These are phyloP conservation scores for Inga leiocalycina DNA, from an alignment of 306 rosid genomes.

Conservation along the genomic window DNA sequence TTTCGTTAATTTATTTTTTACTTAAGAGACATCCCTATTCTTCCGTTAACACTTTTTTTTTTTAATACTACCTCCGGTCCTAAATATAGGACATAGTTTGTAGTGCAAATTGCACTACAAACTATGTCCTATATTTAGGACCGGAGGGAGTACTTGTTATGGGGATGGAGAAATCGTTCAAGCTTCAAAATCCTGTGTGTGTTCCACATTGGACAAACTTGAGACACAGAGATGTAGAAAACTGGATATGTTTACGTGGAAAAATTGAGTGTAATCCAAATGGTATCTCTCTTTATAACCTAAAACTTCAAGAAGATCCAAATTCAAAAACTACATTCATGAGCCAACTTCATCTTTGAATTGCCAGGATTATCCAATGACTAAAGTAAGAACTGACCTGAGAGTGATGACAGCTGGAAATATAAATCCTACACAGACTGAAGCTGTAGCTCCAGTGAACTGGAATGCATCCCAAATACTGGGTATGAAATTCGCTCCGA, in stretches of 20 bases:
- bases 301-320: no score
- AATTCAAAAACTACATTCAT: not conserved
- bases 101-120: no score
- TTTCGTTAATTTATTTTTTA: not conserved
- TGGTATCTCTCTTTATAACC: not conserved
- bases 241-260: not conserved
- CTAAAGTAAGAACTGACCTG: conserved; percentile 41
- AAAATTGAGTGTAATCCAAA: not conserved
- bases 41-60: not conserved
- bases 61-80: no score
- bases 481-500: conserved; percentile 63
- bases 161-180: not conserved
- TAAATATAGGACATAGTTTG: no score
- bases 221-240: not conserved
- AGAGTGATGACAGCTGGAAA: conserved; percentile 50
- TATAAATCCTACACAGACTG: conserved; percentile 52
- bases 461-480: conserved; percentile 73
- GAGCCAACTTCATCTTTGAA: conserved; percentile 1
- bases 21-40: not conserved
- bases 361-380: not conserved
- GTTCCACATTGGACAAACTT: not conserved
- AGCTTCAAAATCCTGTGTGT: not conserved
- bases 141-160: no score
- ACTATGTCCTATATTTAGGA: no score
- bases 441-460: conserved; percentile 58